Base-by-base conservation (phyloP, 768 basidiomycete genomes). In the Chalciporus sphaerocephalus region DNA sequence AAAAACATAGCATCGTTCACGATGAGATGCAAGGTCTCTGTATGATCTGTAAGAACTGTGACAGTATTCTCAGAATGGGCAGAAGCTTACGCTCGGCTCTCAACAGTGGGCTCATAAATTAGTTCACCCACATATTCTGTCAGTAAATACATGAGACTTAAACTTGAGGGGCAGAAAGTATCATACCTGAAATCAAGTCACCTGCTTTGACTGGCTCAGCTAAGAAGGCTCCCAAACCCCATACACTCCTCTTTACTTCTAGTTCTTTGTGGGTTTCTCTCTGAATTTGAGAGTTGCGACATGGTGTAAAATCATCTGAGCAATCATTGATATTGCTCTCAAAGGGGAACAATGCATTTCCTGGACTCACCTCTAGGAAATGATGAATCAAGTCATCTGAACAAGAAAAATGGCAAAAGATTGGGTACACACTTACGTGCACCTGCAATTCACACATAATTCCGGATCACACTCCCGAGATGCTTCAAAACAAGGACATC, bases 121-220 rank as follows among this genome's bases (percentile, higher is more conserved):
- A 81, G 51, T 61, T 88, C 84, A 2, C 86, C 86, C 5, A 74
- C 59, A 47, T 88, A 87, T 64, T 87, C 87, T 87, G 37, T 36
- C 42, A 23, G 33, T 12, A 38, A 22, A 42, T 10, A 32, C 20
- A 17, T 47, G 30, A 39, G n/a, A 13, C 15, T 13, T 8, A 30
- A n/a, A 34, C 20, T 5, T n/a, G 4, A n/a, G 25, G 15, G 6
- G 12, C 2, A 13, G 15, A 28, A 25, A 42, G 43, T 39, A 36
- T 5, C 24, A 27, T 22, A 52, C 81, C 79, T 50, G 68, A 56
- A 39, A 83, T 72, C 24, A 82, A 57, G 16, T 82, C 80, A 16
- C 66, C 69, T 40, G 62, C 56, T 35, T 62, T 56, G 6, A 65
- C 77, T 5, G 62, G 49, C 50, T 84, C 79, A 0, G 53, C 42